Evolutionary conservation across 352 stramenopile species (phyloP), one percentile per base, ranked within the genome.

Genomic region (Elongisporangium anandrum): DNA sequence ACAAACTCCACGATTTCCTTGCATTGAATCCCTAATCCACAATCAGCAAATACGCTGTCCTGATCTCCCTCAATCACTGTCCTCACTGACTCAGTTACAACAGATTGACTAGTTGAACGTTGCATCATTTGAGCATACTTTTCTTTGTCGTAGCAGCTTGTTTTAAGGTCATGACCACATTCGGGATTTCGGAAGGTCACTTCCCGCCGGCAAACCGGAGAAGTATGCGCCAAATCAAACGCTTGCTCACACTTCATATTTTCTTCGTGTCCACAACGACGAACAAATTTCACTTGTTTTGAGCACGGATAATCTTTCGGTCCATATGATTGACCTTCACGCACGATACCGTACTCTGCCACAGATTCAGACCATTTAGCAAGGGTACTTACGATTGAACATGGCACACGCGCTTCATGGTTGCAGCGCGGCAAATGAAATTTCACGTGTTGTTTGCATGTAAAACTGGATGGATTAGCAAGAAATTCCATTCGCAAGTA

Each of bases 251-350:
- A 96, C 47, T 73, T 69, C 17, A 85, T 58, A 10, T 52, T 67
- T 39, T 77, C 68, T 49, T 74, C 64, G 26, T 96, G 87, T 0
- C 82, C 81, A 56, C 87, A 96, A 4, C 39, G 65, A 12, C 81
- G 70, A 38, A 79, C 63, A 66, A 95, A 92, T 17, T 54, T 85
- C 1, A 92, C 78, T 10, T 38, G 61, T 47, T 76, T 62, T 12
- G 69, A 74, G 58, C 88, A 96, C 22, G 71, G 74, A 50, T 90
- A 77, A 52, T 95, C 88, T 54, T 88, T 80, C 21, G 71, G 52
- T 1, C 85, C 88, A 54, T 92, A 96, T 2, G 26, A 39, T 16
- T 69, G 51, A 13, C 83, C 75, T 65, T 95, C 86, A 50, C 73
- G 41, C 17, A 96, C 76, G 19, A 84, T 24, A 10, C 66, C 68